These are phyloP conservation scores for Bombardia bombarda DNA, from an alignment of 495 filamentous ascomycete species.

Conservation along the genomic window DNA sequence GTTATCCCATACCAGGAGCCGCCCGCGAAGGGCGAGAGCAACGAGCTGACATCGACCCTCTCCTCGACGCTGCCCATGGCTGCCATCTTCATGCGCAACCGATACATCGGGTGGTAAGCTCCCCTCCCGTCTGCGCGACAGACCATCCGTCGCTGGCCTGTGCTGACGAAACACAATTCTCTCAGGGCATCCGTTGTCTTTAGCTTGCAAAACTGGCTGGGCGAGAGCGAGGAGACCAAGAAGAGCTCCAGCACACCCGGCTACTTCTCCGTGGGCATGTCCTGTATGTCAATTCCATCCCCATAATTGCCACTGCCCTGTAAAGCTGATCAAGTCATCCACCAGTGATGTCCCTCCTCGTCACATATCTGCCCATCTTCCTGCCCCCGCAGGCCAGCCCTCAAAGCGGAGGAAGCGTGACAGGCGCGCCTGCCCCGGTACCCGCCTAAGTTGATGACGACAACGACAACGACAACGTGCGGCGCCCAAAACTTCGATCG, in stretches of 20 bases:
- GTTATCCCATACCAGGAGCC: slow-evolving; percentile 46
- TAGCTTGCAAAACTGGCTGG: slow-evolving; percentile 77
- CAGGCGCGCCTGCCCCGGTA: slow-evolving; percentile 36
- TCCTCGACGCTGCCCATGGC: slow-evolving; percentile 87
- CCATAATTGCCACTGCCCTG: not conserved
- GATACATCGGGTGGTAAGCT: slow-evolving; percentile 84
- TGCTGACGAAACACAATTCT: no score
- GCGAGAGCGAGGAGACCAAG: slow-evolving; percentile 70
- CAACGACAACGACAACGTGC: no score
- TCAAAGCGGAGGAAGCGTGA: slow-evolving; percentile 19
- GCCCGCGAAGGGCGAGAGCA: slow-evolving; percentile 32
- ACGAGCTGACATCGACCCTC: slow-evolving; percentile 56
- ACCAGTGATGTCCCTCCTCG: slow-evolving; percentile 72
- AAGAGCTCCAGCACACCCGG: slow-evolving; percentile 62
- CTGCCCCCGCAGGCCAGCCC: slow-evolving; percentile 48
- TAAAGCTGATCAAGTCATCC: not conserved
- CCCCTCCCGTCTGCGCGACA: no score
- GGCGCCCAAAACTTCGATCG: no score
- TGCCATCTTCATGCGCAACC: slow-evolving; percentile 86
- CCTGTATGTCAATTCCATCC: slow-evolving; percentile 50
- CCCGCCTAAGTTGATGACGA: slow-evolving; percentile 13
- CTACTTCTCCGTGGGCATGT: slow-evolving; percentile 80
- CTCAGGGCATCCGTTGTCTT: slow-evolving; percentile 75
- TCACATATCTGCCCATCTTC: slow-evolving; percentile 82
- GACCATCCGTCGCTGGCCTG: no score